Percentiles rank a stretch among this genome's conserved stretches.
Conservation (phyloP, 2,329 filamentous ascomycete species). For the Pseudocercospora macadamiae region DNA sequence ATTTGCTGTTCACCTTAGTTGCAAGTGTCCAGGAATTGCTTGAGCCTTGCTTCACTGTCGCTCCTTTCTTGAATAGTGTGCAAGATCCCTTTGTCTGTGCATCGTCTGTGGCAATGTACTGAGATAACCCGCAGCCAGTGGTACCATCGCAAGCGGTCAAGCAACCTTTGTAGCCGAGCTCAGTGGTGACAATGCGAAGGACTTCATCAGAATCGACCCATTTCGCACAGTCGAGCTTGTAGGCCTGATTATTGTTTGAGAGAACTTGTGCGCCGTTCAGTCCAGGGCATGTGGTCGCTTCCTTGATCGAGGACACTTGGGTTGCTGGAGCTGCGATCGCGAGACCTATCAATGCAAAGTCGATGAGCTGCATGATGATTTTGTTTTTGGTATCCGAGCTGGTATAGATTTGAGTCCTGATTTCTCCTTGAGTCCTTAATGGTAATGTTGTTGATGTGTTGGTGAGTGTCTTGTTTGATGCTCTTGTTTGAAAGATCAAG, state of each 20-base stretch:
- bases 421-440: too few species aligned
- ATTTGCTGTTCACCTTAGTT: not conserved
- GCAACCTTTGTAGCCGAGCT: conserved; percentile 19
- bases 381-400: too few species aligned
- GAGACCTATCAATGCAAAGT: conserved; percentile 9
- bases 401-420: too few species aligned
- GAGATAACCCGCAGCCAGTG: conserved; percentile 12
- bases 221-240: conserved; percentile 20
- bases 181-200: conserved; percentile 14
- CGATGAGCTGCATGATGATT: conserved; percentile 12
- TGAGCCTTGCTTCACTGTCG: conserved; percentile 3
- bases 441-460: too few species aligned
- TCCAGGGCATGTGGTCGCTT: conserved; percentile 12
- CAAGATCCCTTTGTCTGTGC: conserved; percentile 16
- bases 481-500: too few species aligned
- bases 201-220: conserved; percentile 13
- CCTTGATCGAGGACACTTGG: not conserved
- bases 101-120: conserved; percentile 15
- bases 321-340: conserved; percentile 4
- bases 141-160: conserved; percentile 22
- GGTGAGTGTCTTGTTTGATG: too few species aligned
- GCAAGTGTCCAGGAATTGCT: conserved; percentile 15
- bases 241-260: conserved; percentile 13
- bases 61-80: conserved; percentile 9
- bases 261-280: conserved; percentile 3